Percentiles rank a stretch among this genome's conserved stretches.
Conservation (phyloP, 805 yeast species). For the Yarrowia yakushimensis region DNA sequence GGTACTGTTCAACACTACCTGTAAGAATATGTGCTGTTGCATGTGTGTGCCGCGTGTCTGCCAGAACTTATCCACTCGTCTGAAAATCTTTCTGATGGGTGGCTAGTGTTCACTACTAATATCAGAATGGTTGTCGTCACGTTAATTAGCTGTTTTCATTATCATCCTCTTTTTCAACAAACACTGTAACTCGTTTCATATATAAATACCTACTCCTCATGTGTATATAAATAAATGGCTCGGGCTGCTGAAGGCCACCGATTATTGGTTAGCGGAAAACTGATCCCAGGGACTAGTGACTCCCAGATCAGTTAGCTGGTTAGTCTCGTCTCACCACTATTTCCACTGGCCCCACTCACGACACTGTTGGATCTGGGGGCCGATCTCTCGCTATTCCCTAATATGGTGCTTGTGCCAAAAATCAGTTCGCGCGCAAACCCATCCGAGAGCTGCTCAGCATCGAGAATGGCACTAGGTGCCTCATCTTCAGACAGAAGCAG, state of each 20-base stretch:
- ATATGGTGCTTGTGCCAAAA: neutral
- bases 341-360: neutral
- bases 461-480: constrained; percentile 14
- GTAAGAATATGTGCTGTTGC: too few species aligned
- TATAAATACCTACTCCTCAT: neutral
- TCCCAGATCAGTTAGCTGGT: too few species aligned
- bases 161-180: too few species aligned
- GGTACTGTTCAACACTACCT: too few species aligned
- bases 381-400: neutral
- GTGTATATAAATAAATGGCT: neutral
- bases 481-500: constrained; percentile 7
- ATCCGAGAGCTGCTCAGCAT: constrained; percentile 8
- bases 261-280: too few species aligned
- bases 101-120: too few species aligned
- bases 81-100: too few species aligned
- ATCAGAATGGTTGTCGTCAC: too few species aligned
- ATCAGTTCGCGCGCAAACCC: constrained; percentile 13
- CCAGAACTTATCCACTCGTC: too few species aligned
- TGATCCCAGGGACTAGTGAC: too few species aligned
- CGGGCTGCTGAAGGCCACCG: neutral
- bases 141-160: too few species aligned
- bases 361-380: neutral
- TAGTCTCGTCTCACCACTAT: neutral
- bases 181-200: neutral
- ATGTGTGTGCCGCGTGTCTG: too few species aligned